A percentile compares a stretch with the other conserved stretches of the same genome.
These are phyloP conservation scores for Syzygium syzygioides DNA, from an alignment of 441 rosid species.

Conservation along the genomic window DNA sequence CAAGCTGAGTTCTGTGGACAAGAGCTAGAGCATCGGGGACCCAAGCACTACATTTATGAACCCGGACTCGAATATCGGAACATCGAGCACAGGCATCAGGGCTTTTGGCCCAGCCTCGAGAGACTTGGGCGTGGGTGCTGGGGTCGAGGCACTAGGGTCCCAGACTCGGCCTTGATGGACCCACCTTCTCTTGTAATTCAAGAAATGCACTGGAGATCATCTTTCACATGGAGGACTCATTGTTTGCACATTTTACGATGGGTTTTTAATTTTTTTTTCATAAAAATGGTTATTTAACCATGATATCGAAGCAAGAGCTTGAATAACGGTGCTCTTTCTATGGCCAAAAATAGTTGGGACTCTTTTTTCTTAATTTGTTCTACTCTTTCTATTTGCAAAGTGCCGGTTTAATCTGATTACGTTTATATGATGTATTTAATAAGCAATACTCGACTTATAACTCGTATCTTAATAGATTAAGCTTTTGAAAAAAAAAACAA, in stretches of 20 bases:
- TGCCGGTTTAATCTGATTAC: not conserved
- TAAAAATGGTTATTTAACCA: not conserved
- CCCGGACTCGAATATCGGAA: too few relatives aligned
- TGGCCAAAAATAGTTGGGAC: not conserved
- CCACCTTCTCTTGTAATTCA: too few relatives aligned
- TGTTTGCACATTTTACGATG: not conserved
- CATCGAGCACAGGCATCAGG: too few relatives aligned
- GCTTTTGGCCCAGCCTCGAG: too few relatives aligned
- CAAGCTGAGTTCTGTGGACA: too few relatives aligned
- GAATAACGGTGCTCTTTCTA: not conserved
- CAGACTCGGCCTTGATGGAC: too few relatives aligned
- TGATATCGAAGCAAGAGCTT: too few relatives aligned
- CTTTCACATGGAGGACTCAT: not conserved
- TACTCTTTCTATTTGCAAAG: not conserved
- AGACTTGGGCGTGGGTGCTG: too few relatives aligned
- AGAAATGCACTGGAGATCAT: not conserved
- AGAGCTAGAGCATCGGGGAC: too few relatives aligned
- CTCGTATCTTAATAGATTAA: not conserved
- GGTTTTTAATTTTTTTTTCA: not conserved
- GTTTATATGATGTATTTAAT: not conserved
- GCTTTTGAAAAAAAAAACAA: not conserved
- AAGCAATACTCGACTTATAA: not conserved
- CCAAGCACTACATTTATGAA: too few relatives aligned
- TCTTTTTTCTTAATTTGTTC: not conserved
- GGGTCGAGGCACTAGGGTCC: too few relatives aligned